phyloP scores from a whole-genome alignment of 345 rosid species.

The Hirschfeldia incana region DNA sequence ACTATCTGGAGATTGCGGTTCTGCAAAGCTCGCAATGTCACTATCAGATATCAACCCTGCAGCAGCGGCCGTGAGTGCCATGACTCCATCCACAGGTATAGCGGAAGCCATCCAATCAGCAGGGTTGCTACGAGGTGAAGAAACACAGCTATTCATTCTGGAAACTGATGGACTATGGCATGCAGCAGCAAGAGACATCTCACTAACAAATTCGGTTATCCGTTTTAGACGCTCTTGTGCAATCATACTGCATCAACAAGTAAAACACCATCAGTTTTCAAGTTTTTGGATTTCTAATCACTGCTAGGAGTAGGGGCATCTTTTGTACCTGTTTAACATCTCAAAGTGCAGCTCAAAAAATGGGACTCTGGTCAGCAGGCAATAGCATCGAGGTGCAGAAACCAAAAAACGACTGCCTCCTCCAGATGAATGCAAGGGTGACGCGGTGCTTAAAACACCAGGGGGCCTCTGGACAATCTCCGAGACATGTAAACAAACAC shows the following conservation, averaged over 20 bases:
- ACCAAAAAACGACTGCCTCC: slow-evolving; percentile 72
- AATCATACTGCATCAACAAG: slow-evolving; percentile 74
- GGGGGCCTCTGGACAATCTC: slow-evolving; percentile 96
- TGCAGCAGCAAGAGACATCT: slow-evolving; percentile 66
- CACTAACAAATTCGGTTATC: slow-evolving; percentile 77
- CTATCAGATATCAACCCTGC: slow-evolving; percentile 67
- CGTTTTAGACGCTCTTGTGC: slow-evolving; percentile 97
- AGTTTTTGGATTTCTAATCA: slow-evolving; percentile 5
- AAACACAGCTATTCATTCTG: slow-evolving; percentile 42
- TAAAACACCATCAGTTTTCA: slow-evolving; percentile 30
- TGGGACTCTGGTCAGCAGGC: slow-evolving; percentile 87
- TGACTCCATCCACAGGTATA: slow-evolving; percentile 70
- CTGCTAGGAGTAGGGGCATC: slow-evolving; percentile 23
- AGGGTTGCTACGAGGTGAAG: slow-evolving; percentile 43
- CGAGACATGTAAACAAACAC: slow-evolving; percentile 86
- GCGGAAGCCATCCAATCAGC: slow-evolving; percentile 82
- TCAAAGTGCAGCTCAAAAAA: slow-evolving; percentile 96
- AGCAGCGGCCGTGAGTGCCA: slow-evolving; percentile 79
- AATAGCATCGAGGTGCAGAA: slow-evolving; percentile 99
- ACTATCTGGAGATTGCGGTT: slow-evolving; percentile 70
- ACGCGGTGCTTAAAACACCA: slow-evolving; percentile 60
- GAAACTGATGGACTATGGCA: slow-evolving; percentile 46
- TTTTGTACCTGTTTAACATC: slow-evolving; percentile 86
- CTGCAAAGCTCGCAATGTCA: slow-evolving; percentile 56
- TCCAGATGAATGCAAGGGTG: slow-evolving; percentile 58